phyloP scores from a whole-genome alignment of 2,329 filamentous ascomycete genomes.

The Fusarium pseudonygamai region DNA sequence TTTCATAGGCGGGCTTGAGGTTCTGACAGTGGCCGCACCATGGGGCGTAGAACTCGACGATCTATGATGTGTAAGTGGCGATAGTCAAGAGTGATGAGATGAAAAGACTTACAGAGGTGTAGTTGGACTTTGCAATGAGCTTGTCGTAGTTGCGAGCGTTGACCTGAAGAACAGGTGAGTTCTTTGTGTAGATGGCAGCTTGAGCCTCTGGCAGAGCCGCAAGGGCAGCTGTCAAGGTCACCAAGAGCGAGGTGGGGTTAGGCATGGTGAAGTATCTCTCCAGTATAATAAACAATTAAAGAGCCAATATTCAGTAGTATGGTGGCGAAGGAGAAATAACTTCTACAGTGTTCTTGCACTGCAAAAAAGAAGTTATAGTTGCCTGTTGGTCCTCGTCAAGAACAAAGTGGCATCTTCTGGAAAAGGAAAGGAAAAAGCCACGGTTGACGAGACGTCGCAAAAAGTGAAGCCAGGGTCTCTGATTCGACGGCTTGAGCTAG shows the following conservation, averaged over 20 bases:
- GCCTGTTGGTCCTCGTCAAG: constrained; percentile 15
- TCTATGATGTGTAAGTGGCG: constrained; percentile 50
- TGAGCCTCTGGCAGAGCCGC: constrained; percentile 71
- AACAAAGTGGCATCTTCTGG: constrained; percentile 44
- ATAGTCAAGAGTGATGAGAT: neutral
- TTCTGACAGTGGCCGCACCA: constrained; percentile 99
- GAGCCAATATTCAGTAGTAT: neutral
- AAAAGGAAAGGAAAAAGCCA: constrained; percentile 45
- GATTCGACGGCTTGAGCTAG: constrained; percentile 33
- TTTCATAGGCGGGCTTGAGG: constrained; percentile 95
- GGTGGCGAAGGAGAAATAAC: too few relatives aligned
- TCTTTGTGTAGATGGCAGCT: constrained; percentile 84
- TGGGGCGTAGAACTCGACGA: constrained; percentile 90
- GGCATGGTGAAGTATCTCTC: constrained; percentile 57
- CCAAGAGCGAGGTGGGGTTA: constrained; percentile 59
- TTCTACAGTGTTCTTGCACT: neutral
- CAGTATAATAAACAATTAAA: neutral
- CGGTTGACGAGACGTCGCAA: constrained; percentile 32
- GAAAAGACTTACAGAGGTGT: constrained; percentile 78
- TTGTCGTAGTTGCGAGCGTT: constrained; percentile 81
- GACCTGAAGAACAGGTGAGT: constrained; percentile 86
- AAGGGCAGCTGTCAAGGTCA: constrained; percentile 64
- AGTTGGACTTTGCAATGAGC: constrained; percentile 86
- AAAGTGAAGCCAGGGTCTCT: constrained; percentile 32
- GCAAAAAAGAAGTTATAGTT: constrained; percentile 12